Conservation (phyloP, 164 flowering plant genomes). For the Macadamia tetraphylla region DNA sequence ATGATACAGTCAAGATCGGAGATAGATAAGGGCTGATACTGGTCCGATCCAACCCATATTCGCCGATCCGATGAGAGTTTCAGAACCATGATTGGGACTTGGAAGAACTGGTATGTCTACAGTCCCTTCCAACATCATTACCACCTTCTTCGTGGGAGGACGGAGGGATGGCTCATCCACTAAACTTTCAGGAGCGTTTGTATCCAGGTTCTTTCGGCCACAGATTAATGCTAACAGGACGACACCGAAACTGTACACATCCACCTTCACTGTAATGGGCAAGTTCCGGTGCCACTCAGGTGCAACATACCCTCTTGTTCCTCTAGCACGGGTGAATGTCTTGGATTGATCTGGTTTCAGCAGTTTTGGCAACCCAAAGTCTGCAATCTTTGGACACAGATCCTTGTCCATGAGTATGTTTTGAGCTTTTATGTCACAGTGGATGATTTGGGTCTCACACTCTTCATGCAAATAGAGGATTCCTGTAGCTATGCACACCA, state of each 20-base stretch:
- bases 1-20: too few species aligned
- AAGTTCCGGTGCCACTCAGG: background rate
- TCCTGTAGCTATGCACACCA: background rate
- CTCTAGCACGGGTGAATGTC: background rate
- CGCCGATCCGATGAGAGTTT: too few species aligned
- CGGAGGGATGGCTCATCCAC: background rate
- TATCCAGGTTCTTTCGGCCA: background rate
- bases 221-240: background rate
- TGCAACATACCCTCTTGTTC: background rate
- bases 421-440: background rate
- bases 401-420: background rate
- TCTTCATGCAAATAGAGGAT: background rate
- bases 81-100: background rate
- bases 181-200: background rate
- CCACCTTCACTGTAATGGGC: constrained; percentile 4
- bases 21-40: too few species aligned
- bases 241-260: background rate
- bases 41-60: too few species aligned
- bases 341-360: background rate
- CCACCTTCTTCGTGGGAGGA: background rate
- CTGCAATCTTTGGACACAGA: background rate
- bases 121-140: background rate
- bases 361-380: background rate
- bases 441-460: background rate
- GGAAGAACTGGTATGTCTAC: background rate